These are phyloP conservation scores for Plantago major DNA, from an alignment of 257 asterid genomes.

Conservation along the genomic window DNA sequence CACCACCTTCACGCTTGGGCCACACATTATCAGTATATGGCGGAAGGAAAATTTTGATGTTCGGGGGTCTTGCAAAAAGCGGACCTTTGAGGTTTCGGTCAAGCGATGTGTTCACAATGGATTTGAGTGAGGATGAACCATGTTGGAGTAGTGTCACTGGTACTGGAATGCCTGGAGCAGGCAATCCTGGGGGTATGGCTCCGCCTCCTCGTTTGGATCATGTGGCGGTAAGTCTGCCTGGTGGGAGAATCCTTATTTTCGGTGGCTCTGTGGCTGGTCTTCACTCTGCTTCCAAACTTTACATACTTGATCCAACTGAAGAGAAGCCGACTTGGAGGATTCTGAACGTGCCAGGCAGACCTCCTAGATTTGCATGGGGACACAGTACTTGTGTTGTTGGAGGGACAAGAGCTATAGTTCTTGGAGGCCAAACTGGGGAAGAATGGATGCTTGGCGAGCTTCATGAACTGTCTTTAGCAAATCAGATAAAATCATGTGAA, in stretches of 20 bases:
- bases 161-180: conserved; percentile 92
- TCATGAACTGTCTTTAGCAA: conserved; percentile 77
- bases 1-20: conserved; percentile 92
- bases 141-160: conserved; percentile 92
- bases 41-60: conserved; percentile 84
- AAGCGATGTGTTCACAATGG: conserved; percentile 93
- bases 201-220: conserved; percentile 98
- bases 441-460: conserved; percentile 94
- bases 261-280: conserved; percentile 98
- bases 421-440: conserved; percentile 94
- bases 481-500: conserved; percentile 35
- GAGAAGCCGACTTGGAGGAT: conserved; percentile 98
- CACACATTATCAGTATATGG: conserved; percentile 79
- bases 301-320: conserved; percentile 87
- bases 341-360: conserved; percentile 74
- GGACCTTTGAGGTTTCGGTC: conserved; percentile 88
- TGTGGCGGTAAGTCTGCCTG: conserved; percentile 90
- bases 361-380: conserved; percentile 95
- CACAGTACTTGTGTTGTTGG: conserved; percentile 91
- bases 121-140: conserved; percentile 81
- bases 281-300: conserved; percentile 93
- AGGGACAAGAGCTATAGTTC: conserved; percentile 86
- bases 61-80: conserved; percentile 81
- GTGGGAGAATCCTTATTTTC: conserved; percentile 75
- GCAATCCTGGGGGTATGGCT: conserved; percentile 93